Conservation (phyloP, 371 early-diverging fungal species). For the Mortierella sp. region DNA sequence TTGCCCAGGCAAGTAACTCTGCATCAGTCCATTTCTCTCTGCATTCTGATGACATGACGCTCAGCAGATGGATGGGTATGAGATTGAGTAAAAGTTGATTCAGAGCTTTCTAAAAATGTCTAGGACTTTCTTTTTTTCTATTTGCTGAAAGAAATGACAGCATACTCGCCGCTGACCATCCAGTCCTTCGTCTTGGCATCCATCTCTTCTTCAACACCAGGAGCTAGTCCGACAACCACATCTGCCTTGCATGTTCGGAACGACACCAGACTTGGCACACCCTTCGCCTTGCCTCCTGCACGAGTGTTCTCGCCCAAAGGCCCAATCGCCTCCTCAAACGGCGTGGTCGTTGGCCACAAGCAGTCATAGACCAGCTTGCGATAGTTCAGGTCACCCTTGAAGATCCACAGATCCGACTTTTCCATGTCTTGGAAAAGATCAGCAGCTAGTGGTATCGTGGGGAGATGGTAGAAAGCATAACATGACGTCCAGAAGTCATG, state of each 20-base stretch:
- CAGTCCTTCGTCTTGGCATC: slow-evolving; percentile 61
- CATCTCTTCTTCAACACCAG: slow-evolving; percentile 70
- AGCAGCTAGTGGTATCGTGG: slow-evolving; percentile 62
- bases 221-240: slow-evolving; percentile 81
- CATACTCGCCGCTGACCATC: slow-evolving; percentile 84
- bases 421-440: slow-evolving; percentile 69
- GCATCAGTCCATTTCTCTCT: too few relatives aligned
- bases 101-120: too few relatives aligned
- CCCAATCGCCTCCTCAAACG: slow-evolving; percentile 87
- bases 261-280: slow-evolving; percentile 72
- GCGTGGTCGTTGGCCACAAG: slow-evolving; percentile 83
- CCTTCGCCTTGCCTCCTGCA: slow-evolving; percentile 18
- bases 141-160: slow-evolving; percentile 62
- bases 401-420: slow-evolving; percentile 76
- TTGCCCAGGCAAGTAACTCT: too few relatives aligned
- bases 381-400: slow-evolving; percentile 97
- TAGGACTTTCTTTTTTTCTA: too few relatives aligned
- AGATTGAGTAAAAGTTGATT: too few relatives aligned
- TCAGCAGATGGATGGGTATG: too few relatives aligned
- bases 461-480: slow-evolving; percentile 81
- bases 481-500: slow-evolving; percentile 91
- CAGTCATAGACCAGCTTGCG: slow-evolving; percentile 93
- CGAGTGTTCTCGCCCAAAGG: slow-evolving; percentile 56
- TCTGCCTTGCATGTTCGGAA: slow-evolving; percentile 93
- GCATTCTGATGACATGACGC: too few relatives aligned